phyloP scores from a whole-genome alignment of 2,329 filamentous ascomycete species.

The Pestalotiopsis sp. region DNA sequence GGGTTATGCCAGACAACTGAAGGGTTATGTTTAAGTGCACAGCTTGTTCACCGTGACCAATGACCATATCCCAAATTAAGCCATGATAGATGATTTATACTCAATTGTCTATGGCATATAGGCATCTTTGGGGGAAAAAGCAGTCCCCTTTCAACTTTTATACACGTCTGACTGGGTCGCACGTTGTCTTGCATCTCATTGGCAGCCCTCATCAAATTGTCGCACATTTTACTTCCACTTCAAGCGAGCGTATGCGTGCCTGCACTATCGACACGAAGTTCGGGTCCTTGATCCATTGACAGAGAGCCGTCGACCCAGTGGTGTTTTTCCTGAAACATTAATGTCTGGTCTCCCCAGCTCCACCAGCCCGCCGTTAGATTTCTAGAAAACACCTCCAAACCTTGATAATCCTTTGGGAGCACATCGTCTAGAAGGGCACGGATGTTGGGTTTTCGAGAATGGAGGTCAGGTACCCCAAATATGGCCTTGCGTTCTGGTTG shows the following conservation, averaged over 20 bases:
- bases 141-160: too few relatives aligned
- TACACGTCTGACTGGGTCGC: too few relatives aligned
- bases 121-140: too few relatives aligned
- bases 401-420: slow-evolving; percentile 54
- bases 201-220: not conserved
- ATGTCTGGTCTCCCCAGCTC: slow-evolving; percentile 75
- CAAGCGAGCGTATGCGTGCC: not conserved
- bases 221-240: not conserved
- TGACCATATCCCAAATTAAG: too few relatives aligned
- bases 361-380: slow-evolving; percentile 77
- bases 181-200: not conserved
- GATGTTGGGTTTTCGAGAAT: slow-evolving; percentile 78
- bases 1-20: too few relatives aligned
- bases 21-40: too few relatives aligned
- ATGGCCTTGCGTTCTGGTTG: slow-evolving; percentile 58
- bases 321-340: slow-evolving; percentile 66
- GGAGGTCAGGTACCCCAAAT: slow-evolving; percentile 72
- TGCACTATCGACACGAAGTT: not conserved
- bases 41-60: too few relatives aligned
- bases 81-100: too few relatives aligned
- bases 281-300: not conserved
- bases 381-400: slow-evolving; percentile 77
- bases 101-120: too few relatives aligned
- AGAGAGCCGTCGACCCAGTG: slow-evolving; percentile 44
- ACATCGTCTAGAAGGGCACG: slow-evolving; percentile 60